These are phyloP conservation scores for Scutellaria baicalensis DNA, from an alignment of 257 asterid species.

Conservation along the genomic window DNA sequence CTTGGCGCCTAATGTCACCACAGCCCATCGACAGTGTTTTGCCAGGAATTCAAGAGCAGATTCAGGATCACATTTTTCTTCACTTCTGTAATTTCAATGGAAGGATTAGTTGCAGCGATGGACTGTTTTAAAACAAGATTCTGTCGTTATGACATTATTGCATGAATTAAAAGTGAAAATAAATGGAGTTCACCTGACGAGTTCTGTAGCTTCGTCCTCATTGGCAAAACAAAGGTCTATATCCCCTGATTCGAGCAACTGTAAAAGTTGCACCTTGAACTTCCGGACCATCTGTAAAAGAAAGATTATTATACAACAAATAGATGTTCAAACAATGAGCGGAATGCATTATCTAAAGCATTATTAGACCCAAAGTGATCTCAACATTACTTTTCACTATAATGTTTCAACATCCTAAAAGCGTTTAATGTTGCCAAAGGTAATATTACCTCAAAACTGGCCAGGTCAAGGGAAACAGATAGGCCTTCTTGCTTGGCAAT, in stretches of 20 bases:
- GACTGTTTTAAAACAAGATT: neutral
- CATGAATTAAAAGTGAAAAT: neutral
- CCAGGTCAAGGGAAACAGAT: constrained; percentile 80
- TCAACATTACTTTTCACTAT: neutral
- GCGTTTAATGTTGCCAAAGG: neutral
- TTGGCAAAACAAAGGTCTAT: constrained; percentile 96
- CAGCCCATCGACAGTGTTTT: constrained; percentile 86
- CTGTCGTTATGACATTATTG: neutral
- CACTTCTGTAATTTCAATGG: constrained; percentile 38
- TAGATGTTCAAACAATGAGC: neutral
- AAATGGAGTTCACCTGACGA: constrained; percentile 48
- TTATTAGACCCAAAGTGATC: neutral
- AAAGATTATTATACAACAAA: constrained; percentile 2
- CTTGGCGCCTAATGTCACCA: constrained; percentile 76
- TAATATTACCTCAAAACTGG: constrained; percentile 96
- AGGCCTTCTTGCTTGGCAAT: constrained; percentile 90
- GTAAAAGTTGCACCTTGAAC: constrained; percentile 63
- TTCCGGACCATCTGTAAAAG: constrained; percentile 79
- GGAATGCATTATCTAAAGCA: too few relatives aligned
- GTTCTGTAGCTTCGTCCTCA: constrained; percentile 93
- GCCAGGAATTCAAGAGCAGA: constrained; percentile 72
- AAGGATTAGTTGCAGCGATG: neutral
- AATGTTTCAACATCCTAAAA: neutral
- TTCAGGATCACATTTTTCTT: constrained; percentile 47
- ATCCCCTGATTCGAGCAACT: constrained; percentile 73